Evolutionary conservation across 257 asterid species (phyloP), one percentile per base, ranked within the genome.

Genomic region (Marsdenia floribunda): DNA sequence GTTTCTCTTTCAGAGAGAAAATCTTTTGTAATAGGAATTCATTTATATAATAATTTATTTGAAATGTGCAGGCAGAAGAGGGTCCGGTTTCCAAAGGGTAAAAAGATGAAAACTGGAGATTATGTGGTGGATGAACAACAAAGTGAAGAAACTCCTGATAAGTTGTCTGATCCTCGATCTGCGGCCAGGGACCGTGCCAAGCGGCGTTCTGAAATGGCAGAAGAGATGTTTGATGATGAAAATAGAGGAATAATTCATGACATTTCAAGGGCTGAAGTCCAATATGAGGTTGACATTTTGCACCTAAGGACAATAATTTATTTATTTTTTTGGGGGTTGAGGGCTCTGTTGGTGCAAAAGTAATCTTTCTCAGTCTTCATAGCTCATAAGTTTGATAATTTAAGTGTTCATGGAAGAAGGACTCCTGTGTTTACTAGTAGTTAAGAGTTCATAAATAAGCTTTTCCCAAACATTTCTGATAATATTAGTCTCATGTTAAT

Each of bases 81-180:
- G 78, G 90, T 83, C 75, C 86, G 98, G 87, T 92, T 92, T 81
- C 99, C 99, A 14, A 95, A 92, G 79, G 99, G 99, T 49, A 95
- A 89, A 85, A 95, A 92, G 88, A 80, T 82, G 71, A 92, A 88
- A 88, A 76, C 61, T 69, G 96, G 85, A 44, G 97, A 92, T 57
- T 44, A 65, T 82, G 90, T 88, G 24, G 26, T 44, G n/a, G 88
- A 84, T 79, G 71, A 47, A 22, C 63, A 26, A 47, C 35, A 4
- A 29, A 50, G 78, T 11, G 88, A 79, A 78, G 90, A 77, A 57
- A 40, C 78, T 63, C 86, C 91, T 26, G 67, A 73, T 57, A 79
- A 50, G 37, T 40, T 73, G 65, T 76, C 77, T 77, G 83, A 89
- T 72, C 85, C 97, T 53, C 88, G 84, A 3, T 54, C 82, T 79